phyloP scores from a whole-genome alignment of 805 yeast species.

The Kodamaea fukazawae region DNA sequence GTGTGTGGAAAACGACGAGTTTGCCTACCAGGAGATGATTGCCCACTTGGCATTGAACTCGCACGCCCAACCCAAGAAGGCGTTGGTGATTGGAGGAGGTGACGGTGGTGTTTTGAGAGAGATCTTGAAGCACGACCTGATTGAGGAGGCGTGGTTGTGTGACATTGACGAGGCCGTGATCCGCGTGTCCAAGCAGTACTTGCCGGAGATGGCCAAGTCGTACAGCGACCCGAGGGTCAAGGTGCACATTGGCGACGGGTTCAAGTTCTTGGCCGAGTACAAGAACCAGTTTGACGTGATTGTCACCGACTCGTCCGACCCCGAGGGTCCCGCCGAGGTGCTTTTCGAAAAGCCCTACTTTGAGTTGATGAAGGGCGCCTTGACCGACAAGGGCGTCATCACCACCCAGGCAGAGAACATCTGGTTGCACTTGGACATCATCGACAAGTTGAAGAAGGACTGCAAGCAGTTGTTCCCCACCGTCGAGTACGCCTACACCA shows the following conservation, averaged over 20 bases:
- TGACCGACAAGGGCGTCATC: conserved; percentile 86
- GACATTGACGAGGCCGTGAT: conserved; percentile 96
- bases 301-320: conserved; percentile 96
- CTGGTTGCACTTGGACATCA: conserved; percentile 86
- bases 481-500: conserved; percentile 86
- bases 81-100: conserved; percentile 96
- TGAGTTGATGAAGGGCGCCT: conserved; percentile 77
- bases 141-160: conserved; percentile 87
- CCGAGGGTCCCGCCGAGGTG: conserved; percentile 96
- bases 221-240: conserved; percentile 85
- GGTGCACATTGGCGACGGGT: conserved; percentile 95
- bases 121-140: conserved; percentile 80
- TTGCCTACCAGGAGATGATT: conserved; percentile 97
- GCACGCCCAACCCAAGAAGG: conserved; percentile 92
- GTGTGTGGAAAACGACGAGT: conserved; percentile 96
- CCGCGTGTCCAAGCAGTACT: conserved; percentile 76
- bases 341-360: conserved; percentile 92
- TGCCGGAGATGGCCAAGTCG: conserved; percentile 84
- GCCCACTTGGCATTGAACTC: conserved; percentile 89
- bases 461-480: conserved; percentile 85
- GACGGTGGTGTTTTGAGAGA: conserved; percentile 98
- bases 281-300: conserved; percentile 89
- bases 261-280: conserved; percentile 83
- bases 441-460: conserved; percentile 76
- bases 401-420: conserved; percentile 95